Percentiles rank a stretch among this genome's conserved stretches.
Conservation (phyloP, 164 flowering plant genomes). For the Liriodendron chinense region DNA sequence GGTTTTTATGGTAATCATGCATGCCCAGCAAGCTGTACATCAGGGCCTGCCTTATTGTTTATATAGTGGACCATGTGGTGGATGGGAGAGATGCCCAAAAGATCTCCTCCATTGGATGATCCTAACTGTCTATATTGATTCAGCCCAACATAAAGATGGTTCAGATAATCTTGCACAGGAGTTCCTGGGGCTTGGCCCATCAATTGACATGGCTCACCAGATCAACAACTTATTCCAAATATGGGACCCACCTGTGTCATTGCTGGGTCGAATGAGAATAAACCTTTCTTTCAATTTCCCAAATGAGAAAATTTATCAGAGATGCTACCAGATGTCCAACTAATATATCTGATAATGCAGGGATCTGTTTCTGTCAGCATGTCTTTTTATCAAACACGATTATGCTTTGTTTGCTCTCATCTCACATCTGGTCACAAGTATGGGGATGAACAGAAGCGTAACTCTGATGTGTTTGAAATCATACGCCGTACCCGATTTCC, state of each 20-base stretch:
- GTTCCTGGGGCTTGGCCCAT: background rate
- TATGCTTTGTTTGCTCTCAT: slow-evolving; percentile 97
- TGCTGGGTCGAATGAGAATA: too few relatives aligned
- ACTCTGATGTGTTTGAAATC: slow-evolving; percentile 82
- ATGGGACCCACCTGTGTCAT: too few relatives aligned
- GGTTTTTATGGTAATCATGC: background rate
- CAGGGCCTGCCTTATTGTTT: background rate
- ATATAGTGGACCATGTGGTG: background rate
- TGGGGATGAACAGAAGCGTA: slow-evolving; percentile 80
- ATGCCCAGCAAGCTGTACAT: background rate
- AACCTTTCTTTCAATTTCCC: too few relatives aligned
- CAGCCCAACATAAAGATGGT: background rate
- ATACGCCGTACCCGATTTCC: slow-evolving; percentile 76
- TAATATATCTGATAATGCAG: slow-evolving; percentile 36
- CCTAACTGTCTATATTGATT: background rate
- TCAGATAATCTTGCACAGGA: background rate
- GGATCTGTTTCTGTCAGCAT: slow-evolving; percentile 97
- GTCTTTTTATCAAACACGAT: slow-evolving; percentile 77
- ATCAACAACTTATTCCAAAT: too few relatives aligned
- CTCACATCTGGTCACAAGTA: slow-evolving; percentile 88
- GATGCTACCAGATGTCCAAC: slow-evolving; percentile 3
- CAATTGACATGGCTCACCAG: too few relatives aligned
- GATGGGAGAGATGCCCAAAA: background rate
- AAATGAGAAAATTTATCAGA: background rate
- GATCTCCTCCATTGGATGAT: background rate